Percentiles rank a stretch among this genome's conserved stretches.
Conservation (phyloP, 495 filamentous ascomycete species). For the Hypoxylon lienhwacheense region DNA sequence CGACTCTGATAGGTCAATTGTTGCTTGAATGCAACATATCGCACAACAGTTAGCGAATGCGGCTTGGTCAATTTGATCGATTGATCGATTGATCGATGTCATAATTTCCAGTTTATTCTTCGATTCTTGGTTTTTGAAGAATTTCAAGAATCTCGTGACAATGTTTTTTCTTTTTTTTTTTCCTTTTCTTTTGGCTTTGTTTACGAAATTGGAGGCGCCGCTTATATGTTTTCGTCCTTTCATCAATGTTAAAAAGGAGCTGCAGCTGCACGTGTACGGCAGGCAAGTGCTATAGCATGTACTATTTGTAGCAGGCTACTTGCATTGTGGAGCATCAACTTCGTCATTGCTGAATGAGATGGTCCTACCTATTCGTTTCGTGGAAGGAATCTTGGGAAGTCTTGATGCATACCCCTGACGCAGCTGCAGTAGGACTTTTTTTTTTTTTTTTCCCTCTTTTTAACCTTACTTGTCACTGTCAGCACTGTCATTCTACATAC, state of each 20-base stretch:
- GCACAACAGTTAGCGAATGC: slow-evolving; percentile 21
- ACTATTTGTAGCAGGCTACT: no score
- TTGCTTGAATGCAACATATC: slow-evolving; percentile 12
- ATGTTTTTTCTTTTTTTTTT: no score
- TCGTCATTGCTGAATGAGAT: slow-evolving; percentile 17
- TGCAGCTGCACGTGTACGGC: slow-evolving; percentile 19
- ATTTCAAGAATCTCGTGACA: slow-evolving; percentile 20
- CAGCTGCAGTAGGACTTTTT: slow-evolving; percentile 8
- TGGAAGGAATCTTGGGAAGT: no score
- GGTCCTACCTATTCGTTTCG: slow-evolving; percentile 7
- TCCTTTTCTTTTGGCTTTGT: slow-evolving; percentile 3
- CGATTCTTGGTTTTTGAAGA: neutral
- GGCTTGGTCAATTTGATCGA: slow-evolving; percentile 5
- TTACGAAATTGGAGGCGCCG: slow-evolving; percentile 15
- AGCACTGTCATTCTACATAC: slow-evolving; percentile 11
- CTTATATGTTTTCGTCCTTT: no score
- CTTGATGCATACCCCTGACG: no score
- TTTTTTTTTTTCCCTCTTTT: no score
- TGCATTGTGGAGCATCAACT: slow-evolving; percentile 28
- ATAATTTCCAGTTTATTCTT: neutral
- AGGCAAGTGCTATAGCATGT: no score
- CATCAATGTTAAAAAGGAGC: no score
- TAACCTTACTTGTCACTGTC: no score
- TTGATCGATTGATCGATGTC: no score
- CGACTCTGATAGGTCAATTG: slow-evolving; percentile 38